phyloP scores from a whole-genome alignment of 129 eudicot species.

The Escallonia rubra region DNA sequence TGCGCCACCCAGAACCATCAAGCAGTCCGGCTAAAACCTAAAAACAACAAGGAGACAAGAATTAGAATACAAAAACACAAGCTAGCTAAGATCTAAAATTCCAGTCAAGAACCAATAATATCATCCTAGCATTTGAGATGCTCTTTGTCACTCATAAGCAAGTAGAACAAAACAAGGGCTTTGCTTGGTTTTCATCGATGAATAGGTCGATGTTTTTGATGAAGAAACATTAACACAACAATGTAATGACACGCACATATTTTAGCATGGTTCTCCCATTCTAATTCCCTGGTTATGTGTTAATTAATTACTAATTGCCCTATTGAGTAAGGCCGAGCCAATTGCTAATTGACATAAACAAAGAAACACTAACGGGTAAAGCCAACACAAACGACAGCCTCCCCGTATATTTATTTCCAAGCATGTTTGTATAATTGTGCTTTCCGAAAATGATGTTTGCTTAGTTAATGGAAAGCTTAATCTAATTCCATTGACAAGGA shows the following conservation, averaged over 20 bases:
- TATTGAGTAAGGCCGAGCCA: slow-evolving; percentile 9
- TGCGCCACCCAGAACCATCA: background rate
- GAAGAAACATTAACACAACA: slow-evolving; percentile 30
- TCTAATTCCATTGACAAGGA: slow-evolving; percentile 14
- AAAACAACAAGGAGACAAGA: slow-evolving; percentile 44
- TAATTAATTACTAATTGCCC: background rate
- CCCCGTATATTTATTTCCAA: slow-evolving; percentile 10
- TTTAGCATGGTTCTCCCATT: slow-evolving; percentile 10
- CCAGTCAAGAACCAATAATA: slow-evolving; percentile 21
- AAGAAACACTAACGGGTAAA: slow-evolving; percentile 33
- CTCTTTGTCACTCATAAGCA: no score
- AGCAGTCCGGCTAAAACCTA: slow-evolving; percentile 16
- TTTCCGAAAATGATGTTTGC: slow-evolving; percentile 28
- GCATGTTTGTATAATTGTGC: background rate
- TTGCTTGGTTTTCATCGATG: slow-evolving; percentile 51
- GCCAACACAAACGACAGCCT: slow-evolving; percentile 36
- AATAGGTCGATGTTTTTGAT: slow-evolving; percentile 51
- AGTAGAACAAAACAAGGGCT: slow-evolving; percentile 7
- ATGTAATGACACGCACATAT: slow-evolving; percentile 30
- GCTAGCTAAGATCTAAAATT: slow-evolving; percentile 26
- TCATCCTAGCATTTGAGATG: background rate
- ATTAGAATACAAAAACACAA: slow-evolving; percentile 30
- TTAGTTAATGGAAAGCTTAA: background rate
- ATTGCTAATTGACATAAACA: slow-evolving; percentile 53
- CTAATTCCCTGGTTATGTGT: background rate